phyloP scores from a whole-genome alignment of 2,329 filamentous ascomycete species.

The Daldinia sp. region DNA sequence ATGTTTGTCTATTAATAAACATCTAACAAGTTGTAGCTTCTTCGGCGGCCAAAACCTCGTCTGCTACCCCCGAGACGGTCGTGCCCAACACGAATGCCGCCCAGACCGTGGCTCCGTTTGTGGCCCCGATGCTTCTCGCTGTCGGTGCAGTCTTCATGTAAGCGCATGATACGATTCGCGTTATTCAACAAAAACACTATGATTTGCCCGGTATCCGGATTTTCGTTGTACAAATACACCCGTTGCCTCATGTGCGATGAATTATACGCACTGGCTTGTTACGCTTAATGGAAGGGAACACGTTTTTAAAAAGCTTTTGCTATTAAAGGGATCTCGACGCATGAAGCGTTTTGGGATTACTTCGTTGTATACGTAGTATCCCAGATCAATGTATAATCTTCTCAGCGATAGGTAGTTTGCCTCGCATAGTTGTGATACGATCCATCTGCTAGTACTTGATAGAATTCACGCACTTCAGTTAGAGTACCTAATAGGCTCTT shows the following conservation, averaged over 20 bases:
- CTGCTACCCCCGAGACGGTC: conserved; percentile 29
- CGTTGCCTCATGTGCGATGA: conserved; percentile 21
- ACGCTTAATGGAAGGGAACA: conserved; percentile 29
- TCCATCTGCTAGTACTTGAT: background rate
- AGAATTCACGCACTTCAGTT: background rate
- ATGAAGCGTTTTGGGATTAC: conserved; percentile 2
- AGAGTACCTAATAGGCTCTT: background rate
- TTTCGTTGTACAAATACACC: conserved; percentile 29
- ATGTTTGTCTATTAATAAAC: background rate
- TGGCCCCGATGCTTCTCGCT: conserved; percentile 41
- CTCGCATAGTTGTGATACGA: conserved; percentile 8
- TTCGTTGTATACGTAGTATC: conserved; percentile 22
- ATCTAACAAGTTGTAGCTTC: conserved; percentile 32
- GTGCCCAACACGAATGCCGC: conserved; percentile 44
- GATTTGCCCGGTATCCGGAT: conserved; percentile 2
- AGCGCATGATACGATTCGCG: conserved; percentile 3
- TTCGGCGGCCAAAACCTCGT: conserved; percentile 27
- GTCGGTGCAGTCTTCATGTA: conserved; percentile 42
- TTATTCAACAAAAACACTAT: background rate
- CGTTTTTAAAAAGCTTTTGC: conserved; percentile 3
- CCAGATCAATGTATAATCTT: conserved; percentile 27
- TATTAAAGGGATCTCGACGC: conserved; percentile 5
- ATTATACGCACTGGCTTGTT: conserved; percentile 13
- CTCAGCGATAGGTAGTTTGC: conserved; percentile 9
- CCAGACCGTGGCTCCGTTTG: conserved; percentile 40